Base-by-base conservation (phyloP, 2,329 filamentous ascomycete genomes). In the Didymella keratinophila region DNA sequence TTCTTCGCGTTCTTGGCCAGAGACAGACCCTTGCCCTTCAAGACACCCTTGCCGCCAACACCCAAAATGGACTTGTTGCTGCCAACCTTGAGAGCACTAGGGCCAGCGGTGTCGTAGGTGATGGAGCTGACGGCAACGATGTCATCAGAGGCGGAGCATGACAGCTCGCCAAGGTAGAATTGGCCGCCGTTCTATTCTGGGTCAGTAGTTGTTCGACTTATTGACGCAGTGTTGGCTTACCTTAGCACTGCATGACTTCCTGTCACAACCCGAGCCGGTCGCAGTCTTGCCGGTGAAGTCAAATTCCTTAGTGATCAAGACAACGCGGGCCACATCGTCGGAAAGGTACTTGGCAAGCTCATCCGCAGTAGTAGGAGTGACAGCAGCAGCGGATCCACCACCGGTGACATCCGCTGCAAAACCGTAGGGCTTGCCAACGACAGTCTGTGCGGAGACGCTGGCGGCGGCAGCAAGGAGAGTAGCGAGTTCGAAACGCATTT, bases 11-110 rank as follows among this genome's bases (percentile, higher is more conserved):
- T 71, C 12, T 66, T 66, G 18, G 64, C 61, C 25, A 81, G 65
- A 0, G 71, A 69, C 5, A 81, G 68, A 9, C 79, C 79, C 60
- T 78, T 81, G 47, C 79, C 79, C 23, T 74, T 76, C 49, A 81
- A 71, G 2, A 79, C 68, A 39, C 75, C 79, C 46, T 72, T 75
- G 28, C 69, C 74, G 2, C 78, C 78, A 18, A 66, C 61, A 16
- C 79, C 79, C 25, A 81, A 58, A 39, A 81, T 73, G 2, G 73
- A 75, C 67, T 81, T 81, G 65, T 81, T 75, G 51, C 73, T 77
- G 16, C 65, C 73, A 5, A 81, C 76, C 3, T 64, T 62, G 53
- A 78, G 73, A 16, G 69, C 58, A 3, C 61, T 44, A 6, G 62
- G 45, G 27, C 73, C 71, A 28, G 73, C 75, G 37, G 71, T 67